A percentile compares a stretch with the other conserved stretches of the same genome.
Conservation (phyloP, 2,329 filamentous ascomycete genomes). For the Calonectria honghensis region DNA sequence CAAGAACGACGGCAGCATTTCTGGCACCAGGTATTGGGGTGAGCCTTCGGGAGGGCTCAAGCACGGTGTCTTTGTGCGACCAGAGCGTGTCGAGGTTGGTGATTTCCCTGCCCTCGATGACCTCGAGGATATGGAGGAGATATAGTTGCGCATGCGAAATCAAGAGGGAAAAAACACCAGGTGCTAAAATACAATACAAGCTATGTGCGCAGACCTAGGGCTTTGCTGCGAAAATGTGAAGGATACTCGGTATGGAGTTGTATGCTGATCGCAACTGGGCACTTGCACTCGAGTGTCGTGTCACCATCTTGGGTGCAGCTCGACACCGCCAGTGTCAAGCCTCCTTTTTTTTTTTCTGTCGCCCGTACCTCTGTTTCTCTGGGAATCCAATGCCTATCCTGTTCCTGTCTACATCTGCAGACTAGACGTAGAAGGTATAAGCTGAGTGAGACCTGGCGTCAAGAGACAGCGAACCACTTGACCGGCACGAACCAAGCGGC, state of each 20-base stretch:
- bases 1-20: conserved; percentile 87
- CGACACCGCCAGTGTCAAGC: conserved; percentile 17
- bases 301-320: not conserved
- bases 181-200: conserved; percentile 8
- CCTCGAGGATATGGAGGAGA: conserved; percentile 86
- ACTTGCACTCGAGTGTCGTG: not conserved
- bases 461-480: conserved; percentile 23
- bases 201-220: not conserved
- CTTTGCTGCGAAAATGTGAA: not conserved
- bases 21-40: conserved; percentile 81
- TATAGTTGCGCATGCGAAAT: conserved; percentile 60
- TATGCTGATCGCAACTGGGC: not conserved
- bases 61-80: conserved; percentile 85
- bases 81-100: conserved; percentile 85
- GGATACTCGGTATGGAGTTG: not conserved
- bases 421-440: conserved; percentile 12
- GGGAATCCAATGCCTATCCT: not conserved
- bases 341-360: not conserved
- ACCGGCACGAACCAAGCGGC: conserved; percentile 24
- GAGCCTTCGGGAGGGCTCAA: conserved; percentile 75
- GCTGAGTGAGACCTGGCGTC: conserved; percentile 21
- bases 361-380: not conserved
- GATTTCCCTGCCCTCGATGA: conserved; percentile 83
- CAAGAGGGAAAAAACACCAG: not conserved
- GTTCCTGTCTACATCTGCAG: conserved; percentile 8